Evolutionary conservation across 1,284 basidiomycete genomes (phyloP), one percentile per base, ranked within the genome.

Genomic region (Boletus sp.): DNA sequence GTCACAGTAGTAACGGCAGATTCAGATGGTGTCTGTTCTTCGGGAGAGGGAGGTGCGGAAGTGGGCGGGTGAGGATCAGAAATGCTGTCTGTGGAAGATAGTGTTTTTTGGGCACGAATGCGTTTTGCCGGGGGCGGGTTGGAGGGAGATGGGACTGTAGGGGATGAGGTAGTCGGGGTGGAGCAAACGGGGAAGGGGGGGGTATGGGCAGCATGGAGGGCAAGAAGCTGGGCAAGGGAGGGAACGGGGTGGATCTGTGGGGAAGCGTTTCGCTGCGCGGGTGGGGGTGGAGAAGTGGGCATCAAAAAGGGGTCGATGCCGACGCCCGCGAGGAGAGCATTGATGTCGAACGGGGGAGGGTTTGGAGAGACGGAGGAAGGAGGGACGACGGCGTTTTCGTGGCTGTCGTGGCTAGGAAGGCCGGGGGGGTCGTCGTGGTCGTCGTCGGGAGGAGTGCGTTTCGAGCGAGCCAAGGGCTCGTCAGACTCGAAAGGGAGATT

Each of bases 401-500:
- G 41, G 29, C 3, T 13, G 30, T 41, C 36, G 8, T 26, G 29
- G 34, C 16, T 37, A 16, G 68, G 44, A 34, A 48, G 27, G 3
- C 27, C 27, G 1, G 27, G n/a, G n/a, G 13, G 74, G 30, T 75
- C 69, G 38, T 71, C 69, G 8, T 80, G 78, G 23, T 78, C 76
- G 33, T 40, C 8, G 26, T 29, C 17, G 51, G n/a, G 12, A 29
- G 10, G 12, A 29, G 8, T 66, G 66, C 67, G 56, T 40, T 59
- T 59, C 8, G 38, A 69, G 39, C 54, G 22, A 47, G 61, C 48
- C 63, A 69, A 57, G 19, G 82, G 77, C 50, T 88, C 87, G 61
- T 90, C 87, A 1, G 80, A 81, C 38, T 88, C 81, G 67, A 92
- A 92, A 13, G 81, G 70, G 53, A 91, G 75, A 65, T 86, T 85